Percentiles rank a stretch among this genome's conserved stretches.
Evolutionary conservation across 208 protist species (phyloP).

Genomic region (Acanthamoeba healyi): DNA sequence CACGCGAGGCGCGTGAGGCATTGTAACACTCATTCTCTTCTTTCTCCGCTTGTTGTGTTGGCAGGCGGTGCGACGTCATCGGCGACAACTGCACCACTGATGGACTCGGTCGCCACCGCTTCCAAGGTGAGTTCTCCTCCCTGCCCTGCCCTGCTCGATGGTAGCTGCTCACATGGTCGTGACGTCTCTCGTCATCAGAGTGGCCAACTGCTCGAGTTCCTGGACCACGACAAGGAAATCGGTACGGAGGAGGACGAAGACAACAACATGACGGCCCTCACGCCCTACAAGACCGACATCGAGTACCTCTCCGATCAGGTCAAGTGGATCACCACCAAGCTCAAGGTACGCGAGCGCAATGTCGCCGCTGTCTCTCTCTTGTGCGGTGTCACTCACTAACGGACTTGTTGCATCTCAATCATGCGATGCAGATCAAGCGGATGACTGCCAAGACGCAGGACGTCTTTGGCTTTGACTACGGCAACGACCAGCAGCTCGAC

Average conservation of each 20-base stretch:
- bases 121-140: not conserved
- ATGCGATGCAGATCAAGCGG: not conserved
- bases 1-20: no score
- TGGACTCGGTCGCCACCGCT: not conserved
- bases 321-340: not conserved
- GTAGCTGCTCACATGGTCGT: not conserved
- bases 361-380: not conserved
- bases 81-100: not conserved
- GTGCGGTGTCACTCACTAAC: not conserved
- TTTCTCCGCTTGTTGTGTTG: not conserved
- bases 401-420: not conserved
- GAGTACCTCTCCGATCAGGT: constrained; percentile 19
- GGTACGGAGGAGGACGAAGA: not conserved
- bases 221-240: not conserved
- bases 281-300: constrained; percentile 28
- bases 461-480: not conserved
- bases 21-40: not conserved
- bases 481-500: not conserved
- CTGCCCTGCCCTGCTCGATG: not conserved
- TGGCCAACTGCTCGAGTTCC: not conserved
- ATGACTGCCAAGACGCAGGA: constrained; percentile 27
- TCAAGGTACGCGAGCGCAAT: not conserved
- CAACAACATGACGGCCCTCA: not conserved
- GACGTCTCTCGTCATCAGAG: not conserved
- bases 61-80: not conserved